Conservation (phyloP, 331 rosid species). For the Saraca asoca region DNA sequence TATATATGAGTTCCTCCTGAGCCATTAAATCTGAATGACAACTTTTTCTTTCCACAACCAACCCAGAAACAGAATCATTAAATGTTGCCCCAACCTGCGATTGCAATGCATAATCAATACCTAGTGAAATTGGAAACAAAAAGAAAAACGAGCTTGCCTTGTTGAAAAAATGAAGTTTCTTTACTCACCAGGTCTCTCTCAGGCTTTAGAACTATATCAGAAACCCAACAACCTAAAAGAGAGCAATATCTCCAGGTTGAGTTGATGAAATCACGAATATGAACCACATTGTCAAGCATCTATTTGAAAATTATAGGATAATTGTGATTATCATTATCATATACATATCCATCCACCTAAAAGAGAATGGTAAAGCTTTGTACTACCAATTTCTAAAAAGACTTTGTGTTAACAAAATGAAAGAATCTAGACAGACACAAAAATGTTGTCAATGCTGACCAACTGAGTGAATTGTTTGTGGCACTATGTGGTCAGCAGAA, state of each 20-base stretch:
- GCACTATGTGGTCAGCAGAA: too few relatives aligned
- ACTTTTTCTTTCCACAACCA: conserved; percentile 40
- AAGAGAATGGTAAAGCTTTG: too few relatives aligned
- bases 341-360: too few relatives aligned
- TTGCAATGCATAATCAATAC: conserved; percentile 28
- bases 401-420: too few relatives aligned
- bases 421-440: too few relatives aligned
- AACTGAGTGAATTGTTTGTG: too few relatives aligned
- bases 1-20: conserved; percentile 46
- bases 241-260: conserved; percentile 47
- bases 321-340: too few relatives aligned
- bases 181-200: conserved; percentile 41
- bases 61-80: conserved; percentile 41
- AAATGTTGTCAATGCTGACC: too few relatives aligned
- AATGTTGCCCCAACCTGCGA: conserved; percentile 52
- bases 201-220: conserved; percentile 43
- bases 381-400: too few relatives aligned
- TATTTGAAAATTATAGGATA: conserved; percentile 8
- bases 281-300: conserved; percentile 53
- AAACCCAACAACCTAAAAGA: conserved; percentile 48
- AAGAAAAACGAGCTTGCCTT: not conserved
- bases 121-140: conserved; percentile 23
- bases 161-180: conserved; percentile 16
- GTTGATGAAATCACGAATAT: conserved; percentile 37
- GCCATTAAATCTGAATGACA: conserved; percentile 46